A percentile compares a stretch with the other conserved stretches of the same genome.
Evolutionary conservation across 306 rosid genomes (phyloP).

Genomic region (Gastrolobium villosum): DNA sequence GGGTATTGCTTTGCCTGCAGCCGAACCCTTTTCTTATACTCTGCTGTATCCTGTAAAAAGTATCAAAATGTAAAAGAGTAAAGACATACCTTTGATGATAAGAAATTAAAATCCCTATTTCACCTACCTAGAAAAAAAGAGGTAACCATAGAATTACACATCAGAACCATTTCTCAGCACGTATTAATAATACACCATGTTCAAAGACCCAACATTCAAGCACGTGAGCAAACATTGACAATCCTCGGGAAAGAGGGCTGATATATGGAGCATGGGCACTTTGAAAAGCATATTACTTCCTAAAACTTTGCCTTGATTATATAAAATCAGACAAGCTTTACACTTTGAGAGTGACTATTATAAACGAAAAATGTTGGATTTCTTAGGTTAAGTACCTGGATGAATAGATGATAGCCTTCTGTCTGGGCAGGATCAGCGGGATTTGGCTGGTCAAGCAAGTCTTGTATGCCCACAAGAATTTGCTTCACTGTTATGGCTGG

Average conservation of each 20-base stretch:
- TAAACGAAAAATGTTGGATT: constrained; percentile 18
- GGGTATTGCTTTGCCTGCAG: constrained; percentile 95
- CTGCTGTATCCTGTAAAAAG: constrained; percentile 72
- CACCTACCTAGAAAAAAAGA: not conserved
- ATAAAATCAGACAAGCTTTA: not conserved
- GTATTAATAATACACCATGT: constrained; percentile 32
- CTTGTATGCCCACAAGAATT: constrained; percentile 87
- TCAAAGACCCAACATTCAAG: constrained; percentile 27
- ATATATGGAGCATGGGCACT: not conserved
- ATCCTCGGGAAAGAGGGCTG: not conserved
- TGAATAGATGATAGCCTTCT: constrained; percentile 96
- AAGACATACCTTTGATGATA: not conserved
- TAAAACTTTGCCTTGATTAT: constrained; percentile 2
- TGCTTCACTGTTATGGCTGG: constrained; percentile 91
- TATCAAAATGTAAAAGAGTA: not conserved
- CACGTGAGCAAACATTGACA: not conserved
- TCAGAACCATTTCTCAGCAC: constrained; percentile 11
- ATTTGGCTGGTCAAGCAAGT: constrained; percentile 83
- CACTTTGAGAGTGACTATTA: not conserved
- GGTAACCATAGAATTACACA: not conserved
- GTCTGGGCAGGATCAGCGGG: constrained; percentile 95
- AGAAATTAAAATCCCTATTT: not conserved
- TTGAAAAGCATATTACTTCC: constrained; percentile 37
- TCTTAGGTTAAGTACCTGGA: constrained; percentile 69
- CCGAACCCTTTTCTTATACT: constrained; percentile 90